Evolutionary conservation across 129 eudicot species (phyloP).

Genomic region (Artemisia annua): DNA sequence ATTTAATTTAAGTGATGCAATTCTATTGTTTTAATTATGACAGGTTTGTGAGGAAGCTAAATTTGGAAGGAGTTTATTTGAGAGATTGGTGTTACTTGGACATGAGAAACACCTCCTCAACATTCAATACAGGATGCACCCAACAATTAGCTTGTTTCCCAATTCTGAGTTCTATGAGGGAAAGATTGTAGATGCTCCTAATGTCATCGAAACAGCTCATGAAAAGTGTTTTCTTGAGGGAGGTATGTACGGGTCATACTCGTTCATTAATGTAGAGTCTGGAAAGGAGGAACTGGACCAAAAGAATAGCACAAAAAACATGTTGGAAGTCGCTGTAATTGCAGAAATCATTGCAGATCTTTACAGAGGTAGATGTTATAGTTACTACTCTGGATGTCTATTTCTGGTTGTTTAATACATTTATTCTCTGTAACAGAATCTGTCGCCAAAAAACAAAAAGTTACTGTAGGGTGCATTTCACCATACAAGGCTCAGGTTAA

Average conservation of each 20-base stretch:
- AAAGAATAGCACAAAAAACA: constrained; percentile 41
- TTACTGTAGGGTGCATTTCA: constrained; percentile 41
- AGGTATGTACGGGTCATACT: constrained; percentile 48
- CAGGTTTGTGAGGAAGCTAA: constrained; percentile 55
- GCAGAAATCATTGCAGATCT: constrained; percentile 40
- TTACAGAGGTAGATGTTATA: constrained; percentile 37
- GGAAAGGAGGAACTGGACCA: constrained; percentile 46
- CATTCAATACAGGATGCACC: constrained; percentile 89
- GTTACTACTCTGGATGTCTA: constrained; percentile 22
- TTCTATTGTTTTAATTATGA: not conserved
- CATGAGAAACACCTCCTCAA: constrained; percentile 69
- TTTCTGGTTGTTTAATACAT: not conserved
- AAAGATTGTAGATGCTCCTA: constrained; percentile 50
- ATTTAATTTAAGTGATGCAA: too few relatives aligned
- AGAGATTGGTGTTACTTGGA: constrained; percentile 57
- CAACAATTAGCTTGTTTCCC: constrained; percentile 73
- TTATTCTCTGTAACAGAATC: constrained; percentile 27
- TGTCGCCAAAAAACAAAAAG: constrained; percentile 22
- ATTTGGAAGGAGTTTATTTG: constrained; percentile 80
- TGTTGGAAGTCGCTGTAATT: constrained; percentile 51
- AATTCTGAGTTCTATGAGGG: constrained; percentile 56
- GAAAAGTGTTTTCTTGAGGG: constrained; percentile 36
- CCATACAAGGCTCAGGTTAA: constrained; percentile 44
- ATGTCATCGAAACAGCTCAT: constrained; percentile 36
- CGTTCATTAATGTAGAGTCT: constrained; percentile 49